Percentiles rank a stretch among this genome's conserved stretches.
Evolutionary conservation across 177 flowering plant genomes (phyloP).

Genomic region (Vitis hybrid): DNA sequence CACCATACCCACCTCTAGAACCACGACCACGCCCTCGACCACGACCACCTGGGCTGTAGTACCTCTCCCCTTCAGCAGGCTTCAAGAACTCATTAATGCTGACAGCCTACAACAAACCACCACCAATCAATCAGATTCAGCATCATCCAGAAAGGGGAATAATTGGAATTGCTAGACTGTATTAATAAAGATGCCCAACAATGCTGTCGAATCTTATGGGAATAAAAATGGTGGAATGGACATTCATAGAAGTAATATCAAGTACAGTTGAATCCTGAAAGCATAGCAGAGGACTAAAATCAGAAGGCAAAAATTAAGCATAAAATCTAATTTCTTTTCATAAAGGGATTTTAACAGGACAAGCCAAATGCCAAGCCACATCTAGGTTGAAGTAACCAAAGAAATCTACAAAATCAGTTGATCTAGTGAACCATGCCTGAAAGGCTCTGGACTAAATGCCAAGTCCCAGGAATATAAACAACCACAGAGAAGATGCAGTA

Average conservation of each 20-base stretch:
- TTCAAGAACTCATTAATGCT: conserved; percentile 68
- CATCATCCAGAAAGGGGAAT: background rate
- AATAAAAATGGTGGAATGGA: background rate
- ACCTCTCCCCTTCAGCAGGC: conserved; percentile 65
- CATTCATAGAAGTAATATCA: no score
- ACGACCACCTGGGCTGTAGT: conserved; percentile 46
- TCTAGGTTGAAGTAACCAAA: no score
- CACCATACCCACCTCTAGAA: conserved; percentile 38
- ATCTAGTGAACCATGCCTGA: no score
- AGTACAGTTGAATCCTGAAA: no score
- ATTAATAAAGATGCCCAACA: no score
- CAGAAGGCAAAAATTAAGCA: background rate
- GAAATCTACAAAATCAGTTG: no score
- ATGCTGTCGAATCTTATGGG: background rate
- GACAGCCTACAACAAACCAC: conserved; percentile 34
- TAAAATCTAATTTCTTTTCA: background rate
- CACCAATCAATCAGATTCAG: conserved; percentile 3
- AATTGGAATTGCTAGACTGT: background rate
- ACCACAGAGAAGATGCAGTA: no score
- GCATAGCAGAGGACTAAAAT: background rate
- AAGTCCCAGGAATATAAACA: no score
- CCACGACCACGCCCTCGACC: conserved; percentile 64
- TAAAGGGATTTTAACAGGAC: no score
- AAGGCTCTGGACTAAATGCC: no score
- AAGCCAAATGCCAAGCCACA: no score